Evolutionary conservation across 192 early-diverging fungal species (phyloP).

Genomic region (Helicostylum pulchrum): DNA sequence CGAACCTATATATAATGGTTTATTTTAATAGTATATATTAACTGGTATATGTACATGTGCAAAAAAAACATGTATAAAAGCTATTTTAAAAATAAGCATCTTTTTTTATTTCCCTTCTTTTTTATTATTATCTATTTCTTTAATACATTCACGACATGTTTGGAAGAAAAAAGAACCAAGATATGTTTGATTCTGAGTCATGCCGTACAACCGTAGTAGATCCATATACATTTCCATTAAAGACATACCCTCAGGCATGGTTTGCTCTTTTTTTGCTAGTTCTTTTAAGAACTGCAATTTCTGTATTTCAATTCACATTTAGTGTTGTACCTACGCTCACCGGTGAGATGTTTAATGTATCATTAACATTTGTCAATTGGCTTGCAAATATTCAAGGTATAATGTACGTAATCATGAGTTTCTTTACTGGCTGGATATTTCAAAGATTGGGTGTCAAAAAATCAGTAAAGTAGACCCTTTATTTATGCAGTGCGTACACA

Average conservation of each 20-base stretch:
- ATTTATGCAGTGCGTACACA: background rate
- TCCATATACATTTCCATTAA: background rate
- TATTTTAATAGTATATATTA: too few species aligned
- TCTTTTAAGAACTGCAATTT: slow-evolving; percentile 22
- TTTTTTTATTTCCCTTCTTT: background rate
- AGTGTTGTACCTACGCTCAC: slow-evolving; percentile 28
- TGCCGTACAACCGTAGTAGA: slow-evolving; percentile 9
- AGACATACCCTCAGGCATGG: slow-evolving; percentile 38
- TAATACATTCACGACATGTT: background rate
- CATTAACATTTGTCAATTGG: slow-evolving; percentile 35
- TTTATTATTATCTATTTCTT: background rate
- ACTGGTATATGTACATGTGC: too few species aligned
- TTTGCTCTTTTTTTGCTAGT: slow-evolving; percentile 29
- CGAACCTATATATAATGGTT: too few species aligned
- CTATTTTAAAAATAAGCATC: too few species aligned
- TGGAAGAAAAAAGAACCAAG: background rate
- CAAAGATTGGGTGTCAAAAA: slow-evolving; percentile 31
- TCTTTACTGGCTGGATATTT: slow-evolving; percentile 37
- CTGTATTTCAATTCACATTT: slow-evolving; percentile 34
- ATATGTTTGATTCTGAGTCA: background rate
- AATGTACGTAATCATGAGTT: slow-evolving; percentile 34
- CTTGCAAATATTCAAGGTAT: slow-evolving; percentile 35
- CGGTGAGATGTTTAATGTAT: slow-evolving; percentile 23
- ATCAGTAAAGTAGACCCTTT: slow-evolving; percentile 19
- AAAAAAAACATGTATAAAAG: too few species aligned